Base-by-base conservation (phyloP, 441 rosid species). In the Viola pubescens region DNA sequence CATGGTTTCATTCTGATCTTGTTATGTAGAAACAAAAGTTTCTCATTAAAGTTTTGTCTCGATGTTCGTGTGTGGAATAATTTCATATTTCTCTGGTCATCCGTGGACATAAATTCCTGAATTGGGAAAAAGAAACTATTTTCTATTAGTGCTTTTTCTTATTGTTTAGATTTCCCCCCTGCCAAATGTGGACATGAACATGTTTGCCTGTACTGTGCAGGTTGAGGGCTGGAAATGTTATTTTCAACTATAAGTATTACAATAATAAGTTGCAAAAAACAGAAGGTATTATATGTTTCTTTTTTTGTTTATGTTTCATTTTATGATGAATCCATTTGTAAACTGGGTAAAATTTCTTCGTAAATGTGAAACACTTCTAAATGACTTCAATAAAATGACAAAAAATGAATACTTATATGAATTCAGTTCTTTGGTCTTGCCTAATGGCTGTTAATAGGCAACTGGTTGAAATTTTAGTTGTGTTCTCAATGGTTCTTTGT, bases 191-290 rank as follows among this genome's bases (percentile, higher is more conserved):
- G 34, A 26, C 34, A 26, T 19, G 7, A 10, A 45, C 13, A 54
- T 56, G 9, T 34, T 41, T 52, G 56, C 64, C 72, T 70, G 42
- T 65, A 52, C 72, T 73, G 63, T 71, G 60, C 75, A 94, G 99
- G 90, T 82, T 94, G 83, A 82, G 97, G 72, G 83, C 87, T 53
- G 86, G 97, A 64, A 94, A 94, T 77, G 99, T 94, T 52, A 83
- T 91, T 61, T 94, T 91, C 79, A 88, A 84, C 77, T 94, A 94
- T 73, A 82, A 86, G 64, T 94, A 94, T 70, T 87, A 84, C 78
- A 82, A 89, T 80, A 91, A 94, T 74, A 81, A 86, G 75, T 72
- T 91, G 70, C 97, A 82, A 66, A 84, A 85, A 72, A 88, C 94
- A 56, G 98, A 94, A 94, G 98, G 99, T 94, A 86, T 67, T 48